Evolutionary conservation across 129 eudicot species (phyloP).

Genomic region (Helianthus annuus): HanXRQr2.0-SUNRISE NC_035443.2:132970717-132971216

Average conservation of each 20-base stretch:
- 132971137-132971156: constrained; percentile 23
- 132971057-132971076: constrained; percentile 36
- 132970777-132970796: constrained; percentile 35
- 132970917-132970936: constrained; percentile 11
- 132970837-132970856: constrained; percentile 25
- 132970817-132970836: constrained; percentile 31
- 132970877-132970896: constrained; percentile 25
- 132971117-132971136: constrained; percentile 23
- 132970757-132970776: constrained; percentile 25
- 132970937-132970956: constrained; percentile 27
- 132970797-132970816: constrained; percentile 38
- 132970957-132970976: constrained; percentile 22
- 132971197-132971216: constrained; percentile 25
- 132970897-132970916: constrained; percentile 2
- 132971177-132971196: constrained; percentile 18
- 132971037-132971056: constrained; percentile 19
- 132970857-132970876: constrained; percentile 20
- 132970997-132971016: constrained; percentile 25
- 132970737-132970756: constrained; percentile 26
- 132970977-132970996: constrained; percentile 27
- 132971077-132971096: constrained; percentile 30
- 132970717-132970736: constrained; percentile 31
- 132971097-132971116: constrained; percentile 28
- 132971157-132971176: constrained; percentile 28
- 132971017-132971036: constrained; percentile 19